Percentiles rank a stretch among this genome's conserved stretches.
Conservation (phyloP, 1,139 yeast species). For the Lodderomyces beijingensis region DNA sequence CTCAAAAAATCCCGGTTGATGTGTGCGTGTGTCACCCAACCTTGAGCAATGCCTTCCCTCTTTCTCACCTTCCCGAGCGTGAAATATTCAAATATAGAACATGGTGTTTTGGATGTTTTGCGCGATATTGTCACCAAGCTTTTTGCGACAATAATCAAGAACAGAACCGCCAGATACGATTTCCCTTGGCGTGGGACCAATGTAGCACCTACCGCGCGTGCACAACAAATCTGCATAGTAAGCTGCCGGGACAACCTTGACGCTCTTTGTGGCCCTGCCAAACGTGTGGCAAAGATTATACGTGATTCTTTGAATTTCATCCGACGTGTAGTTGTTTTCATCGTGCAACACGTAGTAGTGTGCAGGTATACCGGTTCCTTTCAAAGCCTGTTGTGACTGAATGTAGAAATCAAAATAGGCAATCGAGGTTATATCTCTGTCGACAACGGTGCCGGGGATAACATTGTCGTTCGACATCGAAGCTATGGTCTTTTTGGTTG, state of each 20-base stretch:
- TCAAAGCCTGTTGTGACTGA: slow-evolving; percentile 14
- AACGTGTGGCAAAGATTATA: slow-evolving; percentile 14
- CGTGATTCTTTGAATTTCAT: slow-evolving; percentile 12
- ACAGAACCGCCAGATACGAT: slow-evolving; percentile 6
- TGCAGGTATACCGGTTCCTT: slow-evolving; percentile 14
- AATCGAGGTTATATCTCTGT: slow-evolving; percentile 10
- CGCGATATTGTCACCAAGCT: slow-evolving; percentile 10
- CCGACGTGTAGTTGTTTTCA: slow-evolving; percentile 11
- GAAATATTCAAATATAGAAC: slow-evolving; percentile 12
- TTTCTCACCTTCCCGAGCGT: too few relatives aligned
- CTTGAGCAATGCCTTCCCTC: too few relatives aligned
- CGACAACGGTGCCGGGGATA: slow-evolving; percentile 13
- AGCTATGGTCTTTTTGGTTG: slow-evolving; percentile 10
- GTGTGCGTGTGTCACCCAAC: too few relatives aligned
- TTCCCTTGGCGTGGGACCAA: slow-evolving; percentile 6
- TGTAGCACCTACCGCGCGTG: slow-evolving; percentile 13
- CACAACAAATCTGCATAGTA: slow-evolving; percentile 14
- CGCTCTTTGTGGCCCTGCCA: slow-evolving; percentile 14
- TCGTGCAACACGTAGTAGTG: slow-evolving; percentile 14
- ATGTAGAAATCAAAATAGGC: slow-evolving; percentile 13
- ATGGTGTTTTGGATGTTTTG: slow-evolving; percentile 10
- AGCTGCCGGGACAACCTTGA: slow-evolving; percentile 13
- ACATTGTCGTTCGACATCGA: slow-evolving; percentile 13
- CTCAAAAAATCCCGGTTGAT: too few relatives aligned
- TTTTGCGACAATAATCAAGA: slow-evolving; percentile 3